Base-by-base conservation (phyloP, 176 grass and related monocot genomes). In the Alopecurus myosuroides region DNA sequence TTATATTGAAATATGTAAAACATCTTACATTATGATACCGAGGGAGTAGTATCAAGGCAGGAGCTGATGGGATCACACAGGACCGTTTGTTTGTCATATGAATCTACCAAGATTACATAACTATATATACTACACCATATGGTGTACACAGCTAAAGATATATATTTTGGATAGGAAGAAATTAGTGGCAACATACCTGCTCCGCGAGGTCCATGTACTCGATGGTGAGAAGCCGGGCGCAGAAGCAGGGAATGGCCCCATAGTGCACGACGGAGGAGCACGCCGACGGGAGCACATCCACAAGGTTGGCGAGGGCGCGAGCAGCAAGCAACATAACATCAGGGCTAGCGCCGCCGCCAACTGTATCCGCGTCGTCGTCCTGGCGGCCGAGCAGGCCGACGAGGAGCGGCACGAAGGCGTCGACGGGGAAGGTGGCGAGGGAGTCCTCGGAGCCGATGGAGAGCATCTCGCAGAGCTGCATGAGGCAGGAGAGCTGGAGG, bases 141-240 rank as follows among this genome's bases (percentile, higher is more conserved):
- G n/a, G 12, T 14, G 12, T 48, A 2, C 15, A 17, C 14, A n/a
- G 56, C 56, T 57, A 23, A 26, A 58, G 23, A 62, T 17, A 48
- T 48, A 48, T 48, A 14, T 46, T 48, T 15, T 48, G 45, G 14
- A 48, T 1, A 48, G 14, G 45, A 17, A 48, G 45, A 48, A 14
- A 46, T 14, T 53, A 18, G 1, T 31, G 44, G 30, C 10, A 28
- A n/a, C 5, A 1, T 64, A 97, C 95, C 92, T 98, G 95, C 86
- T 98, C 95, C 18, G 95, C 95, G 9, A 98, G 87, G 85, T 98
- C 95, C 92, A 98, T 94, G 88, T 98, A 98, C 73, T 98, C 95
- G 28, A 98, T 98, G 18, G 95, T 93, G 66, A 98, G 89, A 15
- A 98, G 88, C 1, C 92, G 90, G 41, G 95, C 92, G 39, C 95